Percentiles rank a stretch among this genome's conserved stretches.
These are phyloP conservation scores for Metschnikowia noctiluminum DNA, from an alignment of 805 yeast genomes.

Conservation along the genomic window DNA sequence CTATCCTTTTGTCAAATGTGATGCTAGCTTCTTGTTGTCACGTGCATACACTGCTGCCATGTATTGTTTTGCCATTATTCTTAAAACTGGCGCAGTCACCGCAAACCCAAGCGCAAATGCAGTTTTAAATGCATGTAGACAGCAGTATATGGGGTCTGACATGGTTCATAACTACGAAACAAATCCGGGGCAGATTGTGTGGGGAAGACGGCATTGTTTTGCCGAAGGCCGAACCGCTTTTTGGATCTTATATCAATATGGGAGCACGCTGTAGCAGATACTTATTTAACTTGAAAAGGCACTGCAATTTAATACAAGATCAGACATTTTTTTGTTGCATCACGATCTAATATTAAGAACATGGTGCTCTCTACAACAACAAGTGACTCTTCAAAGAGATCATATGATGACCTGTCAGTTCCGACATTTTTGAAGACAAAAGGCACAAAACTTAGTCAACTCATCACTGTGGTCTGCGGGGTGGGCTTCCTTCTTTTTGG, in stretches of 20 bases:
- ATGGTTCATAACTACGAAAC: neutral
- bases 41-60: neutral
- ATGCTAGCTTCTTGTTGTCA: neutral
- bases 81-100: neutral
- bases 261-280: neutral
- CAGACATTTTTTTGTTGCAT: too few species aligned
- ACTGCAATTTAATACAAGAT: too few species aligned
- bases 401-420: slow-evolving; percentile 1
- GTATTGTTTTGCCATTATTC: neutral
- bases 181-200: neutral
- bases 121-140: neutral
- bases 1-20: neutral
- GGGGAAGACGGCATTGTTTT: too few species aligned
- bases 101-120: neutral
- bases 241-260: neutral
- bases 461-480: slow-evolving; percentile 16
- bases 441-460: slow-evolving; percentile 10
- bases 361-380: slow-evolving; percentile 2
- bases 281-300: too few species aligned
- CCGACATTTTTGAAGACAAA: slow-evolving; percentile 13
- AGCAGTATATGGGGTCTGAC: neutral
- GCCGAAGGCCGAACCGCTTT: neutral
- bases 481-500: slow-evolving; percentile 36
- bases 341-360: neutral
- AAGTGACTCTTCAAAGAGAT: slow-evolving; percentile 1